These are phyloP conservation scores for Benincasa hispida DNA, from an alignment of 306 rosid genomes.

Conservation along the genomic window DNA sequence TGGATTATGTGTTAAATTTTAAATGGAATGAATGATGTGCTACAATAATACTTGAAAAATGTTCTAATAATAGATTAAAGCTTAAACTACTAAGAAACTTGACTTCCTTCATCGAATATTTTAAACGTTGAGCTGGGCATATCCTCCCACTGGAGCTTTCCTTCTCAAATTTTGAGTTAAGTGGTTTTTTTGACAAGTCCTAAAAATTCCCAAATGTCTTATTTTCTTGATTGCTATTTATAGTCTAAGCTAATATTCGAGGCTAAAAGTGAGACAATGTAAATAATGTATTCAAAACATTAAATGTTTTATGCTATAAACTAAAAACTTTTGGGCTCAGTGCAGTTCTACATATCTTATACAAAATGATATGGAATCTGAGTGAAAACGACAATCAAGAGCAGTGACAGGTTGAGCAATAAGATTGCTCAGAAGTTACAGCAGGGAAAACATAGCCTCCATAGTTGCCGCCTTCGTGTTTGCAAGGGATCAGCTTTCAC, in stretches of 20 bases:
- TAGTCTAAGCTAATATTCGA: background rate
- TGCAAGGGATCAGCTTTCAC: conserved; percentile 20
- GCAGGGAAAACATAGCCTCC: conserved; percentile 30
- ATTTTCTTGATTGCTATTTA: background rate
- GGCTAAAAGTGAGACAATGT: background rate
- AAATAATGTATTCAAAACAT: background rate
- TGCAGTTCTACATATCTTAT: background rate
- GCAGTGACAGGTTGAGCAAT: background rate
- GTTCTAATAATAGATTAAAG: background rate
- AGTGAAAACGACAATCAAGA: background rate
- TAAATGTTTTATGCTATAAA: background rate
- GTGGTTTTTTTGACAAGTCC: background rate
- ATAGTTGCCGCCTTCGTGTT: conserved; percentile 15
- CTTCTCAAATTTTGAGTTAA: background rate
- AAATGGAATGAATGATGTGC: background rate
- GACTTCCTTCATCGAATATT: background rate
- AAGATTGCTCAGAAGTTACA: conserved; percentile 25
- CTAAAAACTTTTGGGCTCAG: background rate
- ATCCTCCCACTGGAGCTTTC: background rate
- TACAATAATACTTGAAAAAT: background rate
- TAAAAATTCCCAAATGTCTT: background rate
- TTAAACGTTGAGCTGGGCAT: background rate
- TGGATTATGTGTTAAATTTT: background rate
- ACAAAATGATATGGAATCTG: background rate
- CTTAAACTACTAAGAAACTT: background rate